Evolutionary conservation across 768 basidiomycete genomes (phyloP).

Genomic region (Neoboletus magnificus): DNA sequence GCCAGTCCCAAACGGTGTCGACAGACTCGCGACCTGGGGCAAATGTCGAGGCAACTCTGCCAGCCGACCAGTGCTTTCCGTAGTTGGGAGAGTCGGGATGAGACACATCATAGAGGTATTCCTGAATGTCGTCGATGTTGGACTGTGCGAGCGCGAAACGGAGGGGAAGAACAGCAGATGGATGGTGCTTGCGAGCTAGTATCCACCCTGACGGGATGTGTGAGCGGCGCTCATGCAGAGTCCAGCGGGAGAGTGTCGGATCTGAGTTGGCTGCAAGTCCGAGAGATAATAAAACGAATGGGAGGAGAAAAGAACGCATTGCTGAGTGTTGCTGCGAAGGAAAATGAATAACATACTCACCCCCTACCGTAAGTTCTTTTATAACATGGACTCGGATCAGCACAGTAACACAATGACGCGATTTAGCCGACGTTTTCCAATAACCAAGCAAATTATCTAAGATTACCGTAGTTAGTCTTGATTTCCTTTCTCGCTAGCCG

Average conservation of each 20-base stretch:
- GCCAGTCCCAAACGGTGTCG: conserved; percentile 39
- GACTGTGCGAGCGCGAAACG: conserved; percentile 44
- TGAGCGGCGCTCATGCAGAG: conserved; percentile 25
- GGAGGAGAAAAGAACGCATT: conserved; percentile 22
- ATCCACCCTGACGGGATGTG: conserved; percentile 39
- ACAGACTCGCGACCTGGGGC: conserved; percentile 39
- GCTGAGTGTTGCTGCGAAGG: background rate
- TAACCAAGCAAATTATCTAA: background rate
- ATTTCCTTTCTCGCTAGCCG: background rate
- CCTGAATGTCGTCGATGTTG: conserved; percentile 40
- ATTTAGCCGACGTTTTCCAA: background rate
- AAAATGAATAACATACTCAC: background rate
- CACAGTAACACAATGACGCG: background rate
- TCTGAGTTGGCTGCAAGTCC: conserved; percentile 9
- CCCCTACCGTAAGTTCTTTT: background rate
- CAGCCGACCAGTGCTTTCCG: conserved; percentile 45
- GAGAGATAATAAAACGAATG: conserved; percentile 23
- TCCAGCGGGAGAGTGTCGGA: conserved; percentile 4
- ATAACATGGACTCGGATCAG: background rate
- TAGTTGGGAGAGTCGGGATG: conserved; percentile 44
- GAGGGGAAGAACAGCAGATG: conserved; percentile 37
- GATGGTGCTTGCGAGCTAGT: conserved; percentile 27
- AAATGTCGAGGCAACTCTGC: conserved; percentile 39
- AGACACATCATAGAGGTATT: conserved; percentile 40
- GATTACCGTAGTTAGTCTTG: too few relatives aligned